A percentile compares a stretch with the other conserved stretches of the same genome.
Conservation (phyloP, 2,329 filamentous ascomycete species). For the Leptographium galeiforme region DNA sequence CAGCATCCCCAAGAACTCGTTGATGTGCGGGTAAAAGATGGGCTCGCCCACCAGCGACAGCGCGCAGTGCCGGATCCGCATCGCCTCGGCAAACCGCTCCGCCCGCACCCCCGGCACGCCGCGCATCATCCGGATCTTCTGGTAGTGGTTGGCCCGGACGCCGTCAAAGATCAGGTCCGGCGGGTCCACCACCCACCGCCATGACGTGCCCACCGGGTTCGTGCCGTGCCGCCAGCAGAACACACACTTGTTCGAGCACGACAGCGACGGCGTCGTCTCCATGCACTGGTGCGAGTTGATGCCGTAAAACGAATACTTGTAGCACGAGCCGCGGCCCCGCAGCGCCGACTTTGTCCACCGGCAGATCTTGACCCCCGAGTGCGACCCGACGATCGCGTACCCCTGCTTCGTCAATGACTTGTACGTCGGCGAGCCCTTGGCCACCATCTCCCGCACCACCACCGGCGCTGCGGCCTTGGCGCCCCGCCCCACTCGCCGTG, state of each 20-base stretch:
- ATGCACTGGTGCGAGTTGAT: constrained; percentile 96
- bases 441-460: constrained; percentile 78
- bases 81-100: constrained; percentile 83
- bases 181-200: constrained; percentile 90
- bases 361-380: constrained; percentile 95
- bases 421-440: constrained; percentile 78
- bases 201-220: constrained; percentile 90
- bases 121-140: constrained; percentile 95
- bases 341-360: constrained; percentile 97
- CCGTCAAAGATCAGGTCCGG: constrained; percentile 82
- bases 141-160: constrained; percentile 83
- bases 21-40: constrained; percentile 98
- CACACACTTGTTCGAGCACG: constrained; percentile 95
- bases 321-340: constrained; percentile 85
- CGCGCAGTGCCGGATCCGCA: constrained; percentile 87
- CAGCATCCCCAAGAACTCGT: constrained; percentile 73
- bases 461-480: constrained; percentile 5
- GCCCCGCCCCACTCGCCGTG: constrained; percentile 26
- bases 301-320: constrained; percentile 96
- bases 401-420: constrained; percentile 87
- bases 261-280: constrained; percentile 92
- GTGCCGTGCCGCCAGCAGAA: constrained; percentile 99
- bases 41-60: constrained; percentile 87
- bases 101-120: constrained; percentile 86
- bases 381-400: constrained; percentile 87